These are phyloP conservation scores for Entoloma clypeatum DNA, from an alignment of 1,284 basidiomycete genomes.

Conservation along the genomic window DNA sequence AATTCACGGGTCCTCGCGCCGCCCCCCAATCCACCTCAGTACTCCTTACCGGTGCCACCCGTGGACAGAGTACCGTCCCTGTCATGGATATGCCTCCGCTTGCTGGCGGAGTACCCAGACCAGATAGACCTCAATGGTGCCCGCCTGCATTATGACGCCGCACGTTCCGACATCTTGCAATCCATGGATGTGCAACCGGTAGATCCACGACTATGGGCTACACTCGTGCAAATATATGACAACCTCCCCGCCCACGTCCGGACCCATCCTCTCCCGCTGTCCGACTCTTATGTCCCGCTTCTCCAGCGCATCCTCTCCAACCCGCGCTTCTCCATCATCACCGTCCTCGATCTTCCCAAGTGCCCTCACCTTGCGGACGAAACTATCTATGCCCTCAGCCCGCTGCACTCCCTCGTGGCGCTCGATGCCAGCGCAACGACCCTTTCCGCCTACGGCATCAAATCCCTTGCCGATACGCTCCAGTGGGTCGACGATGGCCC, in stretches of 20 bases:
- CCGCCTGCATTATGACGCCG: slow-evolving; percentile 25
- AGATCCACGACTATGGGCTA: slow-evolving; percentile 61
- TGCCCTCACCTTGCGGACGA: slow-evolving; percentile 54
- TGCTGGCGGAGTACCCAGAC: slow-evolving; percentile 21
- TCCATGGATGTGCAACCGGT: slow-evolving; percentile 27
- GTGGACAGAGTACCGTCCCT: slow-evolving; percentile 23
- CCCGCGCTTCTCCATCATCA: slow-evolving; percentile 55
- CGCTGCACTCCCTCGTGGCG: slow-evolving; percentile 50
- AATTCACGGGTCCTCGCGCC: no score
- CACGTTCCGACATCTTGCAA: slow-evolving; percentile 34
- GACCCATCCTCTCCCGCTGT: slow-evolving; percentile 46
- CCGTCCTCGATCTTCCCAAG: slow-evolving; percentile 52
- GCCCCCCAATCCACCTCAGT: not conserved
- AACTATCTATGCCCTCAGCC: slow-evolving; percentile 44
- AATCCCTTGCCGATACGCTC: slow-evolving; percentile 37
- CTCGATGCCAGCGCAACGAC: slow-evolving; percentile 56
- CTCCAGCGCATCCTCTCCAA: slow-evolving; percentile 56
- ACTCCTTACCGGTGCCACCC: slow-evolving; percentile 5
- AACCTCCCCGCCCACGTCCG: slow-evolving; percentile 44
- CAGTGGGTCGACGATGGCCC: slow-evolving; percentile 23
- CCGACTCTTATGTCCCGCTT: slow-evolving; percentile 48
- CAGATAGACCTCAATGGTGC: slow-evolving; percentile 20
- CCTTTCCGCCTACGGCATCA: slow-evolving; percentile 51
- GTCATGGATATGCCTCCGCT: slow-evolving; percentile 22
- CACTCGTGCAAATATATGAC: slow-evolving; percentile 54